Evolutionary conservation across 176 grass and related monocot genomes (phyloP).

Genomic region (Carex kokanica): DNA sequence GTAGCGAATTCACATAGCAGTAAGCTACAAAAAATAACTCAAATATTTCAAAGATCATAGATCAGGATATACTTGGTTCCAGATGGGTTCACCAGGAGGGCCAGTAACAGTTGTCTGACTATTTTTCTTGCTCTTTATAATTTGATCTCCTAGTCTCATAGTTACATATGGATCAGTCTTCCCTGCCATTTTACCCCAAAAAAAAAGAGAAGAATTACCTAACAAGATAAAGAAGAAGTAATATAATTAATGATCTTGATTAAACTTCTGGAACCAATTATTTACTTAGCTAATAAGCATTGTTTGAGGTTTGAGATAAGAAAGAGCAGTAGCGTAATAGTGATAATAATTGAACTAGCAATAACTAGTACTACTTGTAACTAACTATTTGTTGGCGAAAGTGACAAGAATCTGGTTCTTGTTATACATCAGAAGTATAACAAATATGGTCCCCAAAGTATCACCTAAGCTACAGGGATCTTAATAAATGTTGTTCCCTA

Average conservation of each 20-base stretch:
- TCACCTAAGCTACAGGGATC: background rate
- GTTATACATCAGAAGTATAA: background rate
- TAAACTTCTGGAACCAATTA: background rate
- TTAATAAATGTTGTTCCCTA: background rate
- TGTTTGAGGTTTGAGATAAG: background rate
- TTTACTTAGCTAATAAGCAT: background rate
- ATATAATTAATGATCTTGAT: background rate
- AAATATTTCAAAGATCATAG: no score
- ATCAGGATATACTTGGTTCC: no score
- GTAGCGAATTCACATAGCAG: no score
- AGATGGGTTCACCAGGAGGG: conserved; percentile 79
- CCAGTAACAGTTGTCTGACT: conserved; percentile 96
- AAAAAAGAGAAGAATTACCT: background rate
- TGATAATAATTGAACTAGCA: background rate
- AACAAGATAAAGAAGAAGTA: background rate
- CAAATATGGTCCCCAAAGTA: background rate
- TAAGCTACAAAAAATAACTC: no score
- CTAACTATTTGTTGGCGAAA: background rate
- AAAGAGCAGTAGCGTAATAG: background rate
- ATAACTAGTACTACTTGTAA: background rate
- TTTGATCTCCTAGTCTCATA: conserved; percentile 82
- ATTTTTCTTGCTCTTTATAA: conserved; percentile 96
- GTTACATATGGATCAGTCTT: conserved; percentile 95
- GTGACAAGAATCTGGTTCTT: background rate
- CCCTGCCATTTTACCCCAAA: conserved; percentile 34